Conservation (phyloP, 306 rosid genomes). For the Macrotyloma uniflorum region DNA sequence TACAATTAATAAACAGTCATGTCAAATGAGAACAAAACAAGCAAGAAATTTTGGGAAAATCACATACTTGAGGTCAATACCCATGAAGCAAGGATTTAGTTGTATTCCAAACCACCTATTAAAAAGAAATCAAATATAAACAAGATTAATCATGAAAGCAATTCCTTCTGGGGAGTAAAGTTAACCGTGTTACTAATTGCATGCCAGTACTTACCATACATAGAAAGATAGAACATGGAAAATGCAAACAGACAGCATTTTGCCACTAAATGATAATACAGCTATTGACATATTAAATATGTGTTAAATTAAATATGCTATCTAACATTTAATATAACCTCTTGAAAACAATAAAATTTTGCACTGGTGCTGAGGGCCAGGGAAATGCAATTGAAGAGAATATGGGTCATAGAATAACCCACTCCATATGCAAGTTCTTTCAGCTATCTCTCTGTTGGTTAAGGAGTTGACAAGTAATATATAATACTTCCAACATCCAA, state of each 20-base stretch:
- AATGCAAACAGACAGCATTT: conserved; percentile 8
- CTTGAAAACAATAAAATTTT: conserved; percentile 24
- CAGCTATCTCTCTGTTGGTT: neutral
- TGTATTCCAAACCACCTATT: conserved; percentile 97
- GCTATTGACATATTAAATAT: neutral
- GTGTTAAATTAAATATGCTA: neutral
- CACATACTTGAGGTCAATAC: conserved; percentile 97
- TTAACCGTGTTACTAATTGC: neutral
- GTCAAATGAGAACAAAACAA: conserved; percentile 31
- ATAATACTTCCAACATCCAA: neutral
- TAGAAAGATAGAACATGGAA: conserved; percentile 5
- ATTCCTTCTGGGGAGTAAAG: conserved; percentile 29
- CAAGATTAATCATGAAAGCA: conserved; percentile 24
- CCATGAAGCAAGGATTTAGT: conserved; percentile 88
- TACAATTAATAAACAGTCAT: conserved; percentile 11
- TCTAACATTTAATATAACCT: neutral
- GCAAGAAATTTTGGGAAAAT: conserved; percentile 35
- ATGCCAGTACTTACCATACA: neutral
- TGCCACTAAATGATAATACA: conserved; percentile 4
- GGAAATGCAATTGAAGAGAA: conserved; percentile 30
- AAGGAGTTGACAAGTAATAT: conserved; percentile 17
- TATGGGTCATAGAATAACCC: conserved; percentile 17
- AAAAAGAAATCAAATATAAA: conserved; percentile 31
- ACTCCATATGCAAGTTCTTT: conserved; percentile 6
- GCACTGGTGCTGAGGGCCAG: neutral